Evolutionary conservation across 176 grass and related monocot genomes (phyloP).

Genomic region (Rhynchospora pubera): DNA sequence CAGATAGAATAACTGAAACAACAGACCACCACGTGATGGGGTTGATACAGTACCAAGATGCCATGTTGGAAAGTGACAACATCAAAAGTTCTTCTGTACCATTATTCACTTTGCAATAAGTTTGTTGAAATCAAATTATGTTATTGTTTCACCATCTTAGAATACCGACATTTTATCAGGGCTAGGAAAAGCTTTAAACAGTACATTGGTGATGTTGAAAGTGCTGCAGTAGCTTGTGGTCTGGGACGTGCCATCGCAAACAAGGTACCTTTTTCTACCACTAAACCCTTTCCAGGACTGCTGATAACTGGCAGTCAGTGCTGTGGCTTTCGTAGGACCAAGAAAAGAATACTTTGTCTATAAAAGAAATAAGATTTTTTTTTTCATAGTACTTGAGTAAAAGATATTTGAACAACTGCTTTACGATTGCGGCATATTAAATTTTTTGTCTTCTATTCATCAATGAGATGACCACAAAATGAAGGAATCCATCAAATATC

Average conservation of each 20-base stretch:
- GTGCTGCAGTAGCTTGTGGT: constrained; percentile 78
- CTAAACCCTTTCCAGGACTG: neutral
- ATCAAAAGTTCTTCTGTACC: neutral
- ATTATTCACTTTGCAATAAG: neutral
- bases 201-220: constrained; percentile 69
- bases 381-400: neutral
- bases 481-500: neutral
- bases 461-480: neutral
- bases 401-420: neutral
- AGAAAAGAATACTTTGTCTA: neutral
- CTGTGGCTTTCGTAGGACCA: neutral
- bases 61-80: neutral
- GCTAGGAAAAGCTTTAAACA: constrained; percentile 67
- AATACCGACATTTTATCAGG: constrained; percentile 38
- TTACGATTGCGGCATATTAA: neutral
- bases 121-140: neutral
- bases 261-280: constrained; percentile 46
- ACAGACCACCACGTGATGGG: neutral
- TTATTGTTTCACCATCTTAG: constrained; percentile 20
- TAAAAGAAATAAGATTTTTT: neutral
- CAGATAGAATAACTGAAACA: neutral
- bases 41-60: neutral
- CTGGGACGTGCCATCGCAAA: constrained; percentile 82
- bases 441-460: neutral
- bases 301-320: neutral